phyloP scores from a whole-genome alignment of 768 basidiomycete species.

The Lentinula sp. region DNA sequence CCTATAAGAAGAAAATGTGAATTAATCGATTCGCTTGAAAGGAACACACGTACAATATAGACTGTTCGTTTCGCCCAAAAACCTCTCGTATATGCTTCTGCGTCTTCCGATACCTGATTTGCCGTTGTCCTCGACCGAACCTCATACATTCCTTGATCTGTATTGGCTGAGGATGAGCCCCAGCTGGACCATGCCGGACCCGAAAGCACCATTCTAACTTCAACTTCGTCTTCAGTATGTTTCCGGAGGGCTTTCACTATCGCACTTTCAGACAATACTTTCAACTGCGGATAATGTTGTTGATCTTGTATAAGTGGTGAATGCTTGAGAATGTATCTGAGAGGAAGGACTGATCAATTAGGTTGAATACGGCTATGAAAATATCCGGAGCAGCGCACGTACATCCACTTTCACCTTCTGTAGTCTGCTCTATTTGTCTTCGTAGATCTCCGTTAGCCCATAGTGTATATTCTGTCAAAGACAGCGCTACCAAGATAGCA shows the following conservation, averaged over 20 bases:
- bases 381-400: slow-evolving; percentile 19
- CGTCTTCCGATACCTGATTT: slow-evolving; percentile 19
- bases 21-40: not conserved
- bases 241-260: slow-evolving; percentile 58
- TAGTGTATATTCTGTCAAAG: slow-evolving; percentile 65
- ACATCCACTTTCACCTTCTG: slow-evolving; percentile 30
- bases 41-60: slow-evolving; percentile 50
- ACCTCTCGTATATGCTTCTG: slow-evolving; percentile 22
- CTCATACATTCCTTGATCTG: slow-evolving; percentile 54
- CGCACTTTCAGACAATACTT: slow-evolving; percentile 30
- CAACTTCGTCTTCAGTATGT: slow-evolving; percentile 37
- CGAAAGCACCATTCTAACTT: slow-evolving; percentile 57
- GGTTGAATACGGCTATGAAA: not conserved
- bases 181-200: slow-evolving; percentile 32
- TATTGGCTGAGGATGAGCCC: slow-evolving; percentile 19
- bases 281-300: not conserved
- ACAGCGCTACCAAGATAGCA: slow-evolving; percentile 44
- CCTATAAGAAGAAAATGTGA: slow-evolving; percentile 32
- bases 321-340: slow-evolving; percentile 43
- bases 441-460: slow-evolving; percentile 59
- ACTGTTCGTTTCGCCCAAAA: slow-evolving; percentile 62
- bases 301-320: slow-evolving; percentile 27
- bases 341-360: slow-evolving; percentile 45
- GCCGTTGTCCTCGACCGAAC: slow-evolving; percentile 41
- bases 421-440: slow-evolving; percentile 26